Percentiles rank a stretch among this genome's conserved stretches.
These are phyloP conservation scores for Phytophthora hibernalis DNA, from an alignment of 352 stramenopile species.

Conservation along the genomic window DNA sequence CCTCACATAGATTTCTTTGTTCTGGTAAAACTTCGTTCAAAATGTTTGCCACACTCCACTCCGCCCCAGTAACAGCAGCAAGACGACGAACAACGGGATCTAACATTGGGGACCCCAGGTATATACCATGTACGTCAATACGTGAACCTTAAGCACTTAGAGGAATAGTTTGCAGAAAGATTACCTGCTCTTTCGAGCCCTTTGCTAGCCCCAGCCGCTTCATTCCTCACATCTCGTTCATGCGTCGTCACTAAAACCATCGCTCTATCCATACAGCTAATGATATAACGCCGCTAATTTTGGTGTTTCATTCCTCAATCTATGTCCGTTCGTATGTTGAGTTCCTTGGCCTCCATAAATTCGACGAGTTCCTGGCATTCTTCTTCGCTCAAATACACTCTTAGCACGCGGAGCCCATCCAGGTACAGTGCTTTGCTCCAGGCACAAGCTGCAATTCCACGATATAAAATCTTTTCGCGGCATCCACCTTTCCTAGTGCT, in stretches of 20 bases:
- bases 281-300: constrained; percentile 5
- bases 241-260: constrained; percentile 4
- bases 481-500: constrained; percentile 69
- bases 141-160: background rate
- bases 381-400: constrained; percentile 64
- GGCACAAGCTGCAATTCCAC: constrained; percentile 67
- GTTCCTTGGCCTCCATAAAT: constrained; percentile 77
- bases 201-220: background rate
- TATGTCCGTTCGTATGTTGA: constrained; percentile 67
- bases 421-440: constrained; percentile 86
- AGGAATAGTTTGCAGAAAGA: background rate
- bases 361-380: constrained; percentile 73
- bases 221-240: background rate
- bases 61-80: constrained; percentile 20
- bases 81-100: constrained; percentile 27
- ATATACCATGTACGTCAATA: background rate
- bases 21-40: constrained; percentile 45
- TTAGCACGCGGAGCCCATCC: constrained; percentile 66
- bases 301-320: constrained; percentile 16
- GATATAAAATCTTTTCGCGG: constrained; percentile 80
- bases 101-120: constrained; percentile 6
- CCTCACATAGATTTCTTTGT: constrained; percentile 36
- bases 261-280: background rate
- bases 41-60: constrained; percentile 42
- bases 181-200: constrained; percentile 10